Base-by-base conservation (phyloP, 2,329 filamentous ascomycete species). In the Endoconidiophora polonica region DNA sequence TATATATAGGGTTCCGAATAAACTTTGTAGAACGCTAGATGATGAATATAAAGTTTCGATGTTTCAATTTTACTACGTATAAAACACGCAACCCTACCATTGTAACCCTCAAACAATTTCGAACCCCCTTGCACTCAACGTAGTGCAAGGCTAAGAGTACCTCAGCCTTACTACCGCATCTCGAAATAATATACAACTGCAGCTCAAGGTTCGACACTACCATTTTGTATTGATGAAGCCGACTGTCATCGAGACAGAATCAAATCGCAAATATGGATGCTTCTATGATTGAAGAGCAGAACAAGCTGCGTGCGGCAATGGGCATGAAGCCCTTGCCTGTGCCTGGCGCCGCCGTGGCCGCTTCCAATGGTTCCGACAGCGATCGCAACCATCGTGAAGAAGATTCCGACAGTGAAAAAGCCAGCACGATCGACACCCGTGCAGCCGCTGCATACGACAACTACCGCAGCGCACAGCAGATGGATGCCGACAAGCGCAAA, bases 321-420 rank as follows among this genome's bases (percentile, higher is more conserved):
- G 90, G 90, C 60, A 79, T 95, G 71, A 86, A 90, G 61, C 88
- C 87, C 23, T 69, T 96, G 59, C 86, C 87, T 22, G 84, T 93
- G 9, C 84, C 88, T 23, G 85, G 85, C 56, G 73, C 72, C 52
- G 71, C 57, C 37, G 49, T 57, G 6, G 53, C 59, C 14, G 55
- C 69, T 47, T 65, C 66, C 42, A 40, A 49, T 14, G 33, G 40
- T 18, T 24, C 40, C 37, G 54, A 59, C 12, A 52, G 83, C 18
- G 79, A 81, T 52, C 53, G 60, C 55, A 56, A 66, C 52, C 53
- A 60, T 54, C 56, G 66, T 53, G 65, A 70, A 45, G 69, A 71
- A 50, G 73, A 71, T 52, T 68, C 68, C 52, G 79, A 83, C 46
- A 81, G 82, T 52, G 85, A 94, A 50, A 73, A 74, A 10, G 76